Evolutionary conservation across 2,329 filamentous ascomycete genomes (phyloP).

Genomic region (Colletotrichum sp.): DNA sequence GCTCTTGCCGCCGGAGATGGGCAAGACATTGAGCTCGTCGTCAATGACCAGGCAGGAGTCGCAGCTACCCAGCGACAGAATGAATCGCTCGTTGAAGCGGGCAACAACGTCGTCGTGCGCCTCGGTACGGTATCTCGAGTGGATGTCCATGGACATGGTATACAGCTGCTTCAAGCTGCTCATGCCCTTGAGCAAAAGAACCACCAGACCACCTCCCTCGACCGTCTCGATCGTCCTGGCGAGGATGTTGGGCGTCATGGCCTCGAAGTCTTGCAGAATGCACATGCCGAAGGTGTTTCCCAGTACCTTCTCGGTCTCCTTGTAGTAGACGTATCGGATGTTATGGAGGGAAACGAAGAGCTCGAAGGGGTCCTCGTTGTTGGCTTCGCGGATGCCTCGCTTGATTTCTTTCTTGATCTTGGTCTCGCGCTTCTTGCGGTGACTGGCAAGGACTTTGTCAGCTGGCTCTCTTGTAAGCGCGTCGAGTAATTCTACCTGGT

Average conservation of each 20-base stretch:
- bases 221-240: conserved; percentile 97
- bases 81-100: conserved; percentile 96
- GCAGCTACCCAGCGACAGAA: conserved; percentile 93
- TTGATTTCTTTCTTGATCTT: conserved; percentile 99
- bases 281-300: conserved; percentile 99
- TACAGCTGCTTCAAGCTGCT: conserved; percentile 96
- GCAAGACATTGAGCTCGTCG: conserved; percentile 95
- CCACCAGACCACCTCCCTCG: conserved; percentile 90
- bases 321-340: conserved; percentile 99
- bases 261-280: conserved; percentile 97
- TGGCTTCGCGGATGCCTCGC: conserved; percentile 88
- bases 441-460: conserved; percentile 52
- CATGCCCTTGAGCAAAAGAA: conserved; percentile 94
- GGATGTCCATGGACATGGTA: conserved; percentile 96
- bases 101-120: conserved; percentile 94
- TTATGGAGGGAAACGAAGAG: conserved; percentile 95
- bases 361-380: conserved; percentile 94
- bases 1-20: conserved; percentile 93
- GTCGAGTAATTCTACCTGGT: conserved; percentile 60
- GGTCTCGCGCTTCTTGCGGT: conserved; percentile 96
- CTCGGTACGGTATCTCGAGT: conserved; percentile 94
- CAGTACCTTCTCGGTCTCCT: conserved; percentile 98
- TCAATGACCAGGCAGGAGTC: conserved; percentile 94
- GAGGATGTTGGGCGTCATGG: conserved; percentile 94
- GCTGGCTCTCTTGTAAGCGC: neutral